A percentile compares a stretch with the other conserved stretches of the same genome.
Conservation (phyloP, 345 rosid genomes). For the Pistacia atlantica region DNA sequence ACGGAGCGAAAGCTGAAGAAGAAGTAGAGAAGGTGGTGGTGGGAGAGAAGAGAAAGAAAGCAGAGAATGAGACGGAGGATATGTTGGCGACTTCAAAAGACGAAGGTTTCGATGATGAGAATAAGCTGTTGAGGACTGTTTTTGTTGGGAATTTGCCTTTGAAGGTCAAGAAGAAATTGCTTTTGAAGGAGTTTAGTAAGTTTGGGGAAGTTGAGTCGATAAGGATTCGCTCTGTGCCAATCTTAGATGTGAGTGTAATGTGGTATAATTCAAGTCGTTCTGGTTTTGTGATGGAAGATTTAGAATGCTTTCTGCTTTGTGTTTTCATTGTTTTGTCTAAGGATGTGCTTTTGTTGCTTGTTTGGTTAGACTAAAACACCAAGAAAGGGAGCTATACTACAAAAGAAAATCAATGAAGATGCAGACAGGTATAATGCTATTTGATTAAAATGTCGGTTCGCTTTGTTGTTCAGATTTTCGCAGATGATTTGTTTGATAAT, state of each 20-base stretch:
- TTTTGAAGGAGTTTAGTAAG: conserved; percentile 71
- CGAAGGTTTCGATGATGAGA: conserved; percentile 90
- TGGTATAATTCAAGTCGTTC: conserved; percentile 1
- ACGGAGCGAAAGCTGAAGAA: conserved; percentile 41
- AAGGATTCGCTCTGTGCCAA: conserved; percentile 89
- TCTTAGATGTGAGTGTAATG: conserved; percentile 77
- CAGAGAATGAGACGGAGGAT: conserved; percentile 50
- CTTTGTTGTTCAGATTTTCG: background rate
- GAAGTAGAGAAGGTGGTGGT: conserved; percentile 33
- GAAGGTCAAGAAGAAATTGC: conserved; percentile 74
- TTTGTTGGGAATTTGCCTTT: conserved; percentile 92
- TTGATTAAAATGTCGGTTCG: background rate
- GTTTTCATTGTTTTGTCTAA: conserved; percentile 13
- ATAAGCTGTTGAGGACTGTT: conserved; percentile 85
- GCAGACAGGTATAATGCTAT: conserved; percentile 62
- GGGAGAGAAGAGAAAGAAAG: conserved; percentile 85
- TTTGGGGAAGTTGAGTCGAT: conserved; percentile 89
- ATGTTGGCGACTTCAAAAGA: conserved; percentile 38
- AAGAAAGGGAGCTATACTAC: conserved; percentile 77
- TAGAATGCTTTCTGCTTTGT: conserved; percentile 5
- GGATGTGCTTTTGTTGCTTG: conserved; percentile 20
- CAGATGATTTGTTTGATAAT: background rate
- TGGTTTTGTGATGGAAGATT: background rate
- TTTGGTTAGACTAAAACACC: conserved; percentile 75
- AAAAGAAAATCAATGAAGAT: conserved; percentile 74